Base-by-base conservation (phyloP, 495 filamentous ascomycete genomes). In the Cetradonia linearis region DNA sequence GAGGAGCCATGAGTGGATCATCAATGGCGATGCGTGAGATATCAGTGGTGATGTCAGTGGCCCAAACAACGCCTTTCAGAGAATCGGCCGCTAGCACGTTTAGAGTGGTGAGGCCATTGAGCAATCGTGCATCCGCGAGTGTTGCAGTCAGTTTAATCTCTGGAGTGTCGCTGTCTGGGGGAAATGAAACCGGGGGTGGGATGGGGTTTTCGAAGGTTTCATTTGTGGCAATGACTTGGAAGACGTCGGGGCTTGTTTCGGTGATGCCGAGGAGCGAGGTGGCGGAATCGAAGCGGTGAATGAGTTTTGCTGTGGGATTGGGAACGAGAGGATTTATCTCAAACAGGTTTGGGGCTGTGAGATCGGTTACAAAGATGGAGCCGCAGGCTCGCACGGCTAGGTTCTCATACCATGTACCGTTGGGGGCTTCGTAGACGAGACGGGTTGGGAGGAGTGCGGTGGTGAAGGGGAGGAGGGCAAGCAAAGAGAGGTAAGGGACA, bases 371-470 rank as follows among this genome's bases (percentile, higher is more conserved):
- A 3, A 80, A 71, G 61, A 80, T 65, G 36, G 71, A 69, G 30
- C 75, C 74, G 56, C 75, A 74, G 36, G 74, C 59, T 14, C 76
- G 75, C 27, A 77, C 70, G 27, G 77, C 76, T 11, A 78, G 63
- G 58, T 80, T 80, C 47, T 78, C 77, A 47, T 74, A 47, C 58
- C 70, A 77, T 34, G 65, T 68, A 44, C 63, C 67, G 14, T 67
- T 42, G 54, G 73, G 66, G 44, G 71, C 70, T 58, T 72, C 63
- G 30, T 69, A 63, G 57, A 63, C 20, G 25, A 63, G 56, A 4
- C 18, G 30, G 20, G 56, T 60, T 3, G 47, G 56, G 10, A 11
- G 3, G 18, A 60, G 56, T 6, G 56, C 56, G n/a, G 56, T 40
- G 54, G 33, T 60, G 8, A 37, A 14, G 7, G 44, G n/a, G 1